Conservation (phyloP, 2,329 filamentous ascomycete genomes). For the Pezicula carpinea region DNA sequence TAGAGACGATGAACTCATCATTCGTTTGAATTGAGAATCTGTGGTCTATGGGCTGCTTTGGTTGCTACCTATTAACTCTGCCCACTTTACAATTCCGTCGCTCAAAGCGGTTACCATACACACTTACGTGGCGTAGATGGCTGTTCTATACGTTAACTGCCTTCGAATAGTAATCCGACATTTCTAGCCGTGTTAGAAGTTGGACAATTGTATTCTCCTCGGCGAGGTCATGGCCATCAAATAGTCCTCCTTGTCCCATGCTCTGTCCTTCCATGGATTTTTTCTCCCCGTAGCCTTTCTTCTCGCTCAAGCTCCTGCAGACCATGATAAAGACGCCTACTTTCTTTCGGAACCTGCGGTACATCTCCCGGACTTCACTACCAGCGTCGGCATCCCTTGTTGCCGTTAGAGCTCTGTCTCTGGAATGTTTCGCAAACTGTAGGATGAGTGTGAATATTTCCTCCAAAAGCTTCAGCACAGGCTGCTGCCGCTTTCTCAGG, state of each 20-base stretch:
- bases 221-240: constrained; percentile 32
- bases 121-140: too few relatives aligned
- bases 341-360: constrained; percentile 65
- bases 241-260: constrained; percentile 25
- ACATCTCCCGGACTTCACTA: constrained; percentile 46
- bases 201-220: constrained; percentile 61
- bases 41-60: too few relatives aligned
- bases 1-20: too few relatives aligned
- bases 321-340: constrained; percentile 70
- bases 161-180: constrained; percentile 59
- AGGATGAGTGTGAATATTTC: constrained; percentile 72
- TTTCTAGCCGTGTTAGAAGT: constrained; percentile 65
- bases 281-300: constrained; percentile 37
- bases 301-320: constrained; percentile 63
- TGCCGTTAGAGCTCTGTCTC: constrained; percentile 35
- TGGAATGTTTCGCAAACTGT: constrained; percentile 55
- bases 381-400: constrained; percentile 28
- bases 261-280: constrained; percentile 21
- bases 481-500: constrained; percentile 68
- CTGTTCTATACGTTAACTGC: constrained; percentile 9
- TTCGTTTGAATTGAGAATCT: too few relatives aligned
- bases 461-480: constrained; percentile 68
- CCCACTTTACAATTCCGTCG: too few relatives aligned
- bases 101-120: too few relatives aligned
- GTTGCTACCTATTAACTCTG: too few relatives aligned